Conservation (phyloP, 257 asterid genomes). For the Datura wrightii region DNA sequence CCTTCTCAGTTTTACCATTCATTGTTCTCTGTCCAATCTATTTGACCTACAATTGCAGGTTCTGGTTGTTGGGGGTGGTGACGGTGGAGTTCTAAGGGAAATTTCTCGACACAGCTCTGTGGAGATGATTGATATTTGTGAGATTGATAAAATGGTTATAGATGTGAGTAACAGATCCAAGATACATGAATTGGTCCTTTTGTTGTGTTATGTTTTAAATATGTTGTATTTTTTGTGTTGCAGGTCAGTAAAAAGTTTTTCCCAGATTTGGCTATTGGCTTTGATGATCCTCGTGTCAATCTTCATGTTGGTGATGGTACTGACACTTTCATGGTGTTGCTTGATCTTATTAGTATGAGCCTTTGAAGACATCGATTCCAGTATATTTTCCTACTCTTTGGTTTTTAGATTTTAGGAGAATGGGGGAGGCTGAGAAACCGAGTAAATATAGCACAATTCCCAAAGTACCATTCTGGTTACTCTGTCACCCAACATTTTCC, state of each 20-base stretch:
- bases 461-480: not conserved
- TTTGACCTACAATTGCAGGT: conserved; percentile 56
- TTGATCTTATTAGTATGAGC: not conserved
- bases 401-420: not conserved
- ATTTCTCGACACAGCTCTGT: conserved; percentile 91
- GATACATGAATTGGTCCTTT: conserved; percentile 14
- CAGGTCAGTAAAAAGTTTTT: conserved; percentile 94
- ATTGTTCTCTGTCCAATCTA: conserved; percentile 30
- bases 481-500: not conserved
- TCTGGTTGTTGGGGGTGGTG: conserved; percentile 99
- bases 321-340: not conserved
- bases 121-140: conserved; percentile 89
- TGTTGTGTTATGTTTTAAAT: not conserved
- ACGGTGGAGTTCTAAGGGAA: conserved; percentile 98
- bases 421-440: conserved; percentile 5
- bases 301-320: conserved; percentile 98
- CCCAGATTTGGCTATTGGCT: conserved; percentile 92
- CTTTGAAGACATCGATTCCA: not conserved
- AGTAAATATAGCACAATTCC: not conserved
- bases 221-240: conserved; percentile 32
- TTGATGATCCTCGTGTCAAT: conserved; percentile 91
- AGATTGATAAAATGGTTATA: conserved; percentile 94
- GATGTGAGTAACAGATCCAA: conserved; percentile 65
- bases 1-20: not conserved
- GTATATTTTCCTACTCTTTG: not conserved